Conservation (phyloP, 441 rosid genomes). For the Eruca vesicaria region DNA sequence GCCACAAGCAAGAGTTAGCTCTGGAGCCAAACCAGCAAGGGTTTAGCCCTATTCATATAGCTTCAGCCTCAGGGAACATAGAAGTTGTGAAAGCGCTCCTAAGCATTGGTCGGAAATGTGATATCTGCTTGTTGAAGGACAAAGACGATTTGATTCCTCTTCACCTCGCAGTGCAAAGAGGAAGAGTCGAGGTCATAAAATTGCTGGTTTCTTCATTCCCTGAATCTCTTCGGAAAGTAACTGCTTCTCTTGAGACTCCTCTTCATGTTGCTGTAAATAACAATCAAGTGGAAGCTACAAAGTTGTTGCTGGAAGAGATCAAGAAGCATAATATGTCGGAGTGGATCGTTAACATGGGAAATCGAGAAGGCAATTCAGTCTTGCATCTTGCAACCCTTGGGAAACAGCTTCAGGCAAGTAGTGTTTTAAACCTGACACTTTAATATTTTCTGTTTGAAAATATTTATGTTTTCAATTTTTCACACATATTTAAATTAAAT, state of each 20-base stretch:
- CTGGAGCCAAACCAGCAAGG: conserved; percentile 28
- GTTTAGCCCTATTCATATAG: conserved; percentile 36
- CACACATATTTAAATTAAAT: too few species aligned
- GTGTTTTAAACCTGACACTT: not conserved
- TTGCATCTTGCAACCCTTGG: conserved; percentile 31
- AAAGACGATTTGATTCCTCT: conserved; percentile 28
- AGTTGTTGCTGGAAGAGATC: conserved; percentile 2
- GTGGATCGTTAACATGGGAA: not conserved
- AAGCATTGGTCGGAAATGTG: not conserved
- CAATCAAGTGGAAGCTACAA: conserved; percentile 17
- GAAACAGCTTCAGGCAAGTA: conserved; percentile 23
- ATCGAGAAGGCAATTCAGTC: conserved; percentile 28
- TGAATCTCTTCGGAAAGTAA: not conserved
- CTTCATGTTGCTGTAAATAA: conserved; percentile 28
- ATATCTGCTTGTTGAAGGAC: conserved; percentile 28
- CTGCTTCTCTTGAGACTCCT: conserved; percentile 20
- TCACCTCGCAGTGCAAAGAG: conserved; percentile 6
- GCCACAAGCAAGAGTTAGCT: conserved; percentile 23
- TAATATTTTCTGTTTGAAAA: too few species aligned
- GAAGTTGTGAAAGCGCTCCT: conserved; percentile 26
- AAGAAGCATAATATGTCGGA: not conserved
- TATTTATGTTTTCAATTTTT: too few species aligned
- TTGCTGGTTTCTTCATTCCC: conserved; percentile 3
- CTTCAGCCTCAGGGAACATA: conserved; percentile 22
- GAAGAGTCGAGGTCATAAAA: conserved; percentile 3